Evolutionary conservation across 306 rosid genomes (phyloP).

Genomic region (Pyrus bretschneideri): DNA sequence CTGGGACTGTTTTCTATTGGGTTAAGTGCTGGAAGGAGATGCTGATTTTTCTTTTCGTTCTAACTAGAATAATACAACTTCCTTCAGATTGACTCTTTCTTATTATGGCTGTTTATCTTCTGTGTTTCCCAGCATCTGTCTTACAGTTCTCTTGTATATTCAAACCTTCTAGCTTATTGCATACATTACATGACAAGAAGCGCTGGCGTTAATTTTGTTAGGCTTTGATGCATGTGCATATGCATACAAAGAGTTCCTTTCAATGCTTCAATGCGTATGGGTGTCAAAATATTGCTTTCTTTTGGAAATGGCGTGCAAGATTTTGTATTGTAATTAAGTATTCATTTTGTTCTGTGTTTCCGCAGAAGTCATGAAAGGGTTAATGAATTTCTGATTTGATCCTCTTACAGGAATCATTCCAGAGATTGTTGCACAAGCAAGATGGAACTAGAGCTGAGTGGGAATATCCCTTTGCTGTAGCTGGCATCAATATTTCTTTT

Average conservation of each 20-base stretch:
- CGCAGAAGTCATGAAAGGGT: neutral
- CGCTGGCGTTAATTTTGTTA: neutral
- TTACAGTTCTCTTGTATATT: neutral
- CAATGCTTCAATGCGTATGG: neutral
- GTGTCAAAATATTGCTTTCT: neutral
- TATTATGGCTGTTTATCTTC: neutral
- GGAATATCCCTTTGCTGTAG: conserved; percentile 98
- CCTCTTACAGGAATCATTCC: conserved; percentile 68
- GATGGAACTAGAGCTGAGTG: conserved; percentile 93
- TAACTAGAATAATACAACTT: neutral
- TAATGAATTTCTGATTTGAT: neutral
- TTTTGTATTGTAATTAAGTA: neutral
- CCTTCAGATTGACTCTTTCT: neutral
- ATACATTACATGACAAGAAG: neutral
- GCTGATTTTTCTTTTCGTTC: neutral
- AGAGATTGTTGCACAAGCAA: conserved; percentile 63
- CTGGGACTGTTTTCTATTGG: neutral
- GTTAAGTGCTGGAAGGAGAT: neutral
- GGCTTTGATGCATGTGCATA: neutral
- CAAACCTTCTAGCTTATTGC: neutral
- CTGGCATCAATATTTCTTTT: conserved; percentile 90
- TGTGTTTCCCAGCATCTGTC: neutral
- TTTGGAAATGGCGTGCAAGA: neutral
- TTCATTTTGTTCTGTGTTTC: neutral
- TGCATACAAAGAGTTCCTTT: neutral